Evolutionary conservation across 768 basidiomycete genomes (phyloP), one percentile per base, ranked within the genome.

Genomic region (Collybiopsis luxurians): DNA sequence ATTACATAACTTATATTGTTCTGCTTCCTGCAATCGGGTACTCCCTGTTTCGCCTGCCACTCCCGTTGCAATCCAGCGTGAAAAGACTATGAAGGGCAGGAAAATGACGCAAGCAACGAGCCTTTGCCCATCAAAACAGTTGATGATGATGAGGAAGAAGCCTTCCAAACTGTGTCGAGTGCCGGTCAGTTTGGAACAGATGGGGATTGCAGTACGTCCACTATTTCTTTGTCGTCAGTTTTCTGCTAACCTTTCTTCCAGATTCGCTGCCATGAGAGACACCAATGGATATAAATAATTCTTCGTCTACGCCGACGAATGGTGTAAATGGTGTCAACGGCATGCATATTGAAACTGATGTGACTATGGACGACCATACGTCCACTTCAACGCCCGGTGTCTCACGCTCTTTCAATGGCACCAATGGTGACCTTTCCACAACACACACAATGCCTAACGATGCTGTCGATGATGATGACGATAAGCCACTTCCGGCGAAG

Each of bases 401-500:
- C 30, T 66, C 73, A 6, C 68, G 67, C 0, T 77, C 79, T 45
- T 72, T 73, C 4, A 73, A 72, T 67, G 69, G 66, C 5, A 77
- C 79, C 11, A 61, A 72, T 43, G 73, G 73, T 15, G 52, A 69
- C 64, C 58, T 73, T 23, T 76, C 71, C 47, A 63, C 68, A 13
- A 27, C 72, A 9, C 69, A 67, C 56, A 69, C 71, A 39, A 71
- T 73, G 6, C 74, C 73, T 47, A 67, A 66, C 59, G 66, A 62
- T 63, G 68, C 71, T 30, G 65, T 63, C 23, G 76, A 75, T 56
- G 79, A 83, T 63, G 84, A 86, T 58, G 84, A 86, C 59, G 77
- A 81, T 57, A 74, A 78, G 59, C 88, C 86, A 13, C 89, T 87
- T n/a, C 91, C 91, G 26, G 87, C 90, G 58, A 93, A 93, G 80